Evolutionary conservation across 805 yeast genomes (phyloP).

Genomic region (Myxozyma nipponensis): DNA sequence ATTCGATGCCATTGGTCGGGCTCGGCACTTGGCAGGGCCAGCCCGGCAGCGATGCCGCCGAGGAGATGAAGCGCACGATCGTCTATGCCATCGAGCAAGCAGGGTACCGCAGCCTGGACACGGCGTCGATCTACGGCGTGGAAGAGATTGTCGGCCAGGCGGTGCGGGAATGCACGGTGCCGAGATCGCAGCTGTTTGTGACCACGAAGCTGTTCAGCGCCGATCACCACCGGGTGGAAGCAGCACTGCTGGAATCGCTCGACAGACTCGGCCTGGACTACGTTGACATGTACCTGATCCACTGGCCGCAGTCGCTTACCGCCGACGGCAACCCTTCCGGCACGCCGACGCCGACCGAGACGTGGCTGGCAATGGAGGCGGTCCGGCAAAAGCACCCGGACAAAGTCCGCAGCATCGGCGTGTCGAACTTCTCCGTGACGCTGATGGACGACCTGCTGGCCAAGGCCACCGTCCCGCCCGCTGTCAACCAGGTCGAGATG

Average conservation of each 20-base stretch:
- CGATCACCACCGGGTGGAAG: conserved; percentile 40
- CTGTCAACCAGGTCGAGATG: conserved; percentile 66
- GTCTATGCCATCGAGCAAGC: conserved; percentile 52
- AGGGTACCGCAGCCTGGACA: conserved; percentile 70
- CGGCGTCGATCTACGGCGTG: conserved; percentile 65
- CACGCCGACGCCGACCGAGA: conserved; percentile 58
- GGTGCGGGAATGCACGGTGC: conserved; percentile 41
- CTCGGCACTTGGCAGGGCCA: conserved; percentile 65
- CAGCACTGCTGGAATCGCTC: conserved; percentile 51
- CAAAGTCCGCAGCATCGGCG: conserved; percentile 64
- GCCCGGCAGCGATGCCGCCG: conserved; percentile 51
- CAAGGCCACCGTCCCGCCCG: conserved; percentile 56
- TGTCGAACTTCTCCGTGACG: conserved; percentile 59
- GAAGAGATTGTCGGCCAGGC: conserved; percentile 61
- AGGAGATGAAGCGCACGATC: conserved; percentile 49
- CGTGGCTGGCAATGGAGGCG: conserved; percentile 61
- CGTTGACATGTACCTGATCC: conserved; percentile 62
- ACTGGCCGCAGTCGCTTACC: conserved; percentile 54
- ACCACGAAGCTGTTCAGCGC: conserved; percentile 60
- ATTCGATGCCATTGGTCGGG: conserved; percentile 59
- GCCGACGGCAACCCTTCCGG: conserved; percentile 43
- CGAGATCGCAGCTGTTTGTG: conserved; percentile 54
- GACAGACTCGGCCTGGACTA: conserved; percentile 53
- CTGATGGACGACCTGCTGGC: conserved; percentile 50
- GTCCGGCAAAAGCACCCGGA: conserved; percentile 59